Evolutionary conservation across 768 basidiomycete genomes (phyloP).

Genomic region (Mycena filopes): DNA sequence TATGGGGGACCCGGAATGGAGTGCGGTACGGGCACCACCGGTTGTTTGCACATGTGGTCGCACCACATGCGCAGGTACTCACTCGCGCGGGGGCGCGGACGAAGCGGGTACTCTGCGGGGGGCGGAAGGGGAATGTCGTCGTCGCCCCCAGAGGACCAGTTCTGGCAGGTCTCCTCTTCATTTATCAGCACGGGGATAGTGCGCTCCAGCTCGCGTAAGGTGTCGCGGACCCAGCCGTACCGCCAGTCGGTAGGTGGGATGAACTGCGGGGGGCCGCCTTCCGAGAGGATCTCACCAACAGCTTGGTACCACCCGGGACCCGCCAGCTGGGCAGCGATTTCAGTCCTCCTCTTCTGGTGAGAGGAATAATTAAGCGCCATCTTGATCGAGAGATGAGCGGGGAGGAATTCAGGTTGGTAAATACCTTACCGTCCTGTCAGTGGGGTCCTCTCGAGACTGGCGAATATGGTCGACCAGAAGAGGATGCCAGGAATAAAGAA

Average conservation of each 20-base stretch:
- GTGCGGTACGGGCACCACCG: constrained; percentile 58
- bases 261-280: constrained; percentile 68
- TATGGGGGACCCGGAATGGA: constrained; percentile 86
- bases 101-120: constrained; percentile 82
- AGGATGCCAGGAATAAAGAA: constrained; percentile 69
- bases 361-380: constrained; percentile 87
- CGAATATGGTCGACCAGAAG: constrained; percentile 76
- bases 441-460: constrained; percentile 81
- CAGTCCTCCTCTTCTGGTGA: constrained; percentile 95
- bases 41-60: constrained; percentile 59
- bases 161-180: constrained; percentile 63
- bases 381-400: constrained; percentile 49
- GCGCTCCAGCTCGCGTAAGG: constrained; percentile 79
- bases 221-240: constrained; percentile 85
- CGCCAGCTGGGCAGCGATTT: constrained; percentile 82
- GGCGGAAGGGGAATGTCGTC: constrained; percentile 77
- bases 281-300: constrained; percentile 80
- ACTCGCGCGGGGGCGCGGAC: constrained; percentile 83
- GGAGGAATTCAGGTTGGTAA: no score
- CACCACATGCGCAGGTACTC: constrained; percentile 73
- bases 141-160: constrained; percentile 64
- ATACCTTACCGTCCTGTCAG: constrained; percentile 78
- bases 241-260: constrained; percentile 89
- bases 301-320: constrained; percentile 90
- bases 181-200: constrained; percentile 75